A percentile compares a stretch with the other conserved stretches of the same genome.
Evolutionary conservation across 129 eudicot species (phyloP).

Genomic region (Smallanthus sonchifolius): DNA sequence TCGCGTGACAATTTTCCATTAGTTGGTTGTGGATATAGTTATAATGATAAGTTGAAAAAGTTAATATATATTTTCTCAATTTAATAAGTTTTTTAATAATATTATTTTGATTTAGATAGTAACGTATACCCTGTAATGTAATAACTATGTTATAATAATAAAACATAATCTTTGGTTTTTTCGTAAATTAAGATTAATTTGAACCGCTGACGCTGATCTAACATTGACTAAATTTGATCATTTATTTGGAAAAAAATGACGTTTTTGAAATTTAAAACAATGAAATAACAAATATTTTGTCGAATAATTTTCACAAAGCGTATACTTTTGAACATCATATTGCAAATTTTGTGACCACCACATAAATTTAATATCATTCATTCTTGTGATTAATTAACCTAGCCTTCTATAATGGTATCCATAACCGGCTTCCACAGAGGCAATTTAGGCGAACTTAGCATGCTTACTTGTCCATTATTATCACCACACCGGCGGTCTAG

Average conservation of each 20-base stretch:
- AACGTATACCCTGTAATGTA: too few species aligned
- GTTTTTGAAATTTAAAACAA: background rate
- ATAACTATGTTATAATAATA: background rate
- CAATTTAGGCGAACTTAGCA: conserved; percentile 14
- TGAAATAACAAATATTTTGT: background rate
- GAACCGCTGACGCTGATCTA: background rate
- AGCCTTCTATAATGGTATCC: conserved; percentile 51
- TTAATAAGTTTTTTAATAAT: too few species aligned
- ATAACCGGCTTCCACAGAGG: conserved; percentile 55
- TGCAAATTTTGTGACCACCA: background rate
- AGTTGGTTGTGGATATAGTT: too few species aligned
- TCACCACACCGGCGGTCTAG: background rate
- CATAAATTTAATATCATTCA: background rate
- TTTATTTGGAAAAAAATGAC: background rate
- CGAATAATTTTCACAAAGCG: background rate
- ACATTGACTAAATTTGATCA: background rate
- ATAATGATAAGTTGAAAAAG: too few species aligned
- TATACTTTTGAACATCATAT: background rate
- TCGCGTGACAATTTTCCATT: too few species aligned
- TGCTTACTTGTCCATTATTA: background rate
- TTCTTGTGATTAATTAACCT: conserved; percentile 23
- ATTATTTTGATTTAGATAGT: too few species aligned
- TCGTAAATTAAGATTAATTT: background rate
- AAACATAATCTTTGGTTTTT: background rate
- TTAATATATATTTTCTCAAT: too few species aligned